These are phyloP conservation scores for Colletotrichum salicis DNA, from an alignment of 2,329 filamentous ascomycete genomes.

Conservation along the genomic window DNA sequence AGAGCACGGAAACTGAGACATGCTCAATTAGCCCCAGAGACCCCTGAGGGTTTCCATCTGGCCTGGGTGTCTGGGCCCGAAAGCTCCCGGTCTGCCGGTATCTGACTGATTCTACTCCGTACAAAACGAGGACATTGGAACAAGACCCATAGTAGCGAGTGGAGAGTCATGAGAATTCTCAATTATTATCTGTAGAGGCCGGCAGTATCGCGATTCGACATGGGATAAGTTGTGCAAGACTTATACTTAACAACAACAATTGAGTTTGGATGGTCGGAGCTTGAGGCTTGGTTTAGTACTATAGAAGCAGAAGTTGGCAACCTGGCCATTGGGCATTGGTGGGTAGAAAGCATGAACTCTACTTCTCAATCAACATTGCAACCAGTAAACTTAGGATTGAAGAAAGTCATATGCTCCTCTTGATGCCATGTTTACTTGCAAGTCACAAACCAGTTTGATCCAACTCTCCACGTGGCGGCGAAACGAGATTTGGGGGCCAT, in stretches of 20 bases:
- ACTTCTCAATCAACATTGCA: not conserved
- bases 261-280: no score
- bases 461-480: not conserved
- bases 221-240: no score
- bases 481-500: not conserved
- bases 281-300: no score
- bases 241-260: no score
- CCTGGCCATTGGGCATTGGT: no score
- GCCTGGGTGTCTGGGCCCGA: not conserved
- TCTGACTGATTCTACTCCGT: not conserved
- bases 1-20: conserved; percentile 5
- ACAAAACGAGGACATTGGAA: no score
- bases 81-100: not conserved
- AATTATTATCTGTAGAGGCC: no score
- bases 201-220: no score
- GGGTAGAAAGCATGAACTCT: not conserved
- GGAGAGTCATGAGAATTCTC: no score
- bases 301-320: no score
- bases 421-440: not conserved
- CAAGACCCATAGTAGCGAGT: not conserved
- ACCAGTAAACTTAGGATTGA: not conserved
- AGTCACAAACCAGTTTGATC: not conserved
- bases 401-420: not conserved
- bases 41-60: no score
- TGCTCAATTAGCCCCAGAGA: not conserved